Evolutionary conservation across 1,139 yeast genomes (phyloP).

Genomic region (Debaryomyces fabryi): DNA sequence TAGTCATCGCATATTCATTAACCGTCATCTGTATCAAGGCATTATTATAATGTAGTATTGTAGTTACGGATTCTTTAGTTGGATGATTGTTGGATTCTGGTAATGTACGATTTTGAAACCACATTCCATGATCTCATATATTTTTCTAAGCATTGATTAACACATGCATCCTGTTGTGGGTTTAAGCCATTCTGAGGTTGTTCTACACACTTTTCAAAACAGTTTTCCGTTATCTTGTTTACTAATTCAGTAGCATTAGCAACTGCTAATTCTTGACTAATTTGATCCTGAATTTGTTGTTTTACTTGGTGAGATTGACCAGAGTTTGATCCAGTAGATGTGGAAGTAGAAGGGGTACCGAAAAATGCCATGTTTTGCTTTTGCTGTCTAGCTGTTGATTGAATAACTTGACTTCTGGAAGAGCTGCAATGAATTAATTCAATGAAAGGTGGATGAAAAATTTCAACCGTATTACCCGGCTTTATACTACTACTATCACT

Average conservation of each 20-base stretch:
- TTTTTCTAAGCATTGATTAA: slow-evolving; percentile 78
- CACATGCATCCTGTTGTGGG: slow-evolving; percentile 49
- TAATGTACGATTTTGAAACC: slow-evolving; percentile 72
- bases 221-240: slow-evolving; percentile 83
- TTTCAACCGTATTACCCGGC: slow-evolving; percentile 7
- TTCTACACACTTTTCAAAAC: slow-evolving; percentile 75
- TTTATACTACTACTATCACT: background rate
- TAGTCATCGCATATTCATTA: slow-evolving; percentile 1
- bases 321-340: slow-evolving; percentile 19
- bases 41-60: background rate
- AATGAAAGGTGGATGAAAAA: slow-evolving; percentile 1
- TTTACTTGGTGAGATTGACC: slow-evolving; percentile 39
- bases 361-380: slow-evolving; percentile 33
- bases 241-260: slow-evolving; percentile 89
- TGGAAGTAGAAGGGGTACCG: slow-evolving; percentile 27
- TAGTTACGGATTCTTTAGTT: background rate
- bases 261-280: slow-evolving; percentile 81
- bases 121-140: slow-evolving; percentile 92
- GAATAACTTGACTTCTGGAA: background rate
- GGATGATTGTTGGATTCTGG: slow-evolving; percentile 57
- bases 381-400: background rate
- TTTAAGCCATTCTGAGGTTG: slow-evolving; percentile 49
- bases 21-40: background rate
- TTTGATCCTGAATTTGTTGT: slow-evolving; percentile 68
- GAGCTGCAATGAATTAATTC: background rate